phyloP scores from a whole-genome alignment of 2,329 filamentous ascomycete species.

The Apiospora arundinis region DNA sequence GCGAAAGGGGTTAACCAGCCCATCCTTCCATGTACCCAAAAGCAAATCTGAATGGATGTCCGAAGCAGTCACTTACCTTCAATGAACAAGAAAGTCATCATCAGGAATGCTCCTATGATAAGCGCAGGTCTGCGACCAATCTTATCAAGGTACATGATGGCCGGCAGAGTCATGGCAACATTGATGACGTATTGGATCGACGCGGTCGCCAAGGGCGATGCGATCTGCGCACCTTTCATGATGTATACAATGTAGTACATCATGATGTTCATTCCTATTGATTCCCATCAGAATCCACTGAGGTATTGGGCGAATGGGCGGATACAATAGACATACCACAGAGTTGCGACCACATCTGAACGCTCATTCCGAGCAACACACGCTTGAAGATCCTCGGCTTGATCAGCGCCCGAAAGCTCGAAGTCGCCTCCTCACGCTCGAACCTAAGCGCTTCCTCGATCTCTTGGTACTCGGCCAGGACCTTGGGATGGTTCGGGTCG shows the following conservation, averaged over 20 bases:
- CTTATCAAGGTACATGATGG: constrained; percentile 65
- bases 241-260: constrained; percentile 67
- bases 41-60: too few relatives aligned
- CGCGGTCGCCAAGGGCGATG: constrained; percentile 62
- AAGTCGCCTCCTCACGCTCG: constrained; percentile 57
- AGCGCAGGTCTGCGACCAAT: constrained; percentile 64
- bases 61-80: constrained; percentile 48
- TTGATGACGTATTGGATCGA: constrained; percentile 71
- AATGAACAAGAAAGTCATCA: constrained; percentile 68
- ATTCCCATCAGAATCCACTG: constrained; percentile 1
- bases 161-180: constrained; percentile 63
- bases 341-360: constrained; percentile 66
- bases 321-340: constrained; percentile 36
- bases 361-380: constrained; percentile 61
- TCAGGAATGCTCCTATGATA: constrained; percentile 60
- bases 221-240: constrained; percentile 63
- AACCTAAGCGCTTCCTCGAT: constrained; percentile 61
- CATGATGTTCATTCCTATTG: constrained; percentile 64
- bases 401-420: constrained; percentile 56
- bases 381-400: constrained; percentile 61
- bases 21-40: background rate
- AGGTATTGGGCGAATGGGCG: background rate
- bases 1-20: background rate
- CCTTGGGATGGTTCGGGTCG: constrained; percentile 61
- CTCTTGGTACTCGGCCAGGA: constrained; percentile 68